These are phyloP conservation scores for Glomus cerebriforme DNA, from an alignment of 192 early-diverging fungal genomes.

Conservation along the genomic window DNA sequence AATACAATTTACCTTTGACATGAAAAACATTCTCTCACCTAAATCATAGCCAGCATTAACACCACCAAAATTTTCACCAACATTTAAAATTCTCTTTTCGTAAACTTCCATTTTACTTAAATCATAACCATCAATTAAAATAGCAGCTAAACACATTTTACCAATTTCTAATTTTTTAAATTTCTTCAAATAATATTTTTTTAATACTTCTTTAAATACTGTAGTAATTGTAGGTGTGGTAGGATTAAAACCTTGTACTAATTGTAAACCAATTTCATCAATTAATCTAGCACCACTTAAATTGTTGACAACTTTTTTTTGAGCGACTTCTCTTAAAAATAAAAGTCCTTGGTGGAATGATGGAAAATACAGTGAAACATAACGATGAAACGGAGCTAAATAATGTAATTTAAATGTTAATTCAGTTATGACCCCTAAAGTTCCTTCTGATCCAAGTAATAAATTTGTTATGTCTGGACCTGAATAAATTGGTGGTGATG, in stretches of 20 bases:
- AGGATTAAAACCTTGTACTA: conserved; percentile 11
- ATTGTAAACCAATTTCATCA: conserved; percentile 9
- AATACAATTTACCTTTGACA: conserved; percentile 8
- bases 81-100: conserved; percentile 1
- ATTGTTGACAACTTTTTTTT: conserved; percentile 12
- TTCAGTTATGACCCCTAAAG: conserved; percentile 4
- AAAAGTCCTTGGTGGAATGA: conserved; percentile 7
- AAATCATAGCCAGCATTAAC: background rate
- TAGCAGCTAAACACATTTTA: conserved; percentile 24
- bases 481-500: background rate
- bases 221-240: background rate
- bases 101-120: background rate
- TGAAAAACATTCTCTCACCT: conserved; percentile 5
- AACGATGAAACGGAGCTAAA: background rate
- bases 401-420: conserved; percentile 10
- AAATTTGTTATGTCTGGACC: conserved; percentile 2
- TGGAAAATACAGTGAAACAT: conserved; percentile 10
- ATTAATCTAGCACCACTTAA: background rate
- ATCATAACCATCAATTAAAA: conserved; percentile 12
- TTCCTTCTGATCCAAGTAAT: conserved; percentile 18
- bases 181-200: conserved; percentile 17
- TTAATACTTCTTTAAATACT: background rate
- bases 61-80: background rate
- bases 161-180: conserved; percentile 4
- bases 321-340: conserved; percentile 3